Conservation (phyloP, 148 eudicot species). For the Dysphania ambrosioides region DNA sequence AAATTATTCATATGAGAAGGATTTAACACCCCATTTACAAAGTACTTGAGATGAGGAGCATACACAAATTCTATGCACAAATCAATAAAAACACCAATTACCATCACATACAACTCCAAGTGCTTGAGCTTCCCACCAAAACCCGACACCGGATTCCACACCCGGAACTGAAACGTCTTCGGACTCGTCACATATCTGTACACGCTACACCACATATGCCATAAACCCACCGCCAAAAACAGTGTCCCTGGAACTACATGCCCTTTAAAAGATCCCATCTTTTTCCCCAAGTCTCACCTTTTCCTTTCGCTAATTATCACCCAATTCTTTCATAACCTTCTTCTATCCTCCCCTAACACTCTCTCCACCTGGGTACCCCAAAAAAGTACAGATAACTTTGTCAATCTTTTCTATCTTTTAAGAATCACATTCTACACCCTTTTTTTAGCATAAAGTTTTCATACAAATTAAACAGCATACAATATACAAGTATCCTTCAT, state of each 20-base stretch:
- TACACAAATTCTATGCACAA: slow-evolving; percentile 85
- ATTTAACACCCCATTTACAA: slow-evolving; percentile 71
- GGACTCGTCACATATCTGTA: slow-evolving; percentile 57
- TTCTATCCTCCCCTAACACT: slow-evolving; percentile 6
- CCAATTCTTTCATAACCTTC: slow-evolving; percentile 23
- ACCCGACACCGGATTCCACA: slow-evolving; percentile 91
- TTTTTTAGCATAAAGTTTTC: not conserved
- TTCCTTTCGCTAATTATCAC: no score
- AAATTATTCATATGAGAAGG: slow-evolving; percentile 80
- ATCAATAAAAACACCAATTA: slow-evolving; percentile 76
- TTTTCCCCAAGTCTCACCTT: slow-evolving; percentile 1
- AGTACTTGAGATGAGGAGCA: slow-evolving; percentile 72
- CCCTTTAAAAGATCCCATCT: slow-evolving; percentile 92
- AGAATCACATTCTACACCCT: slow-evolving; percentile 15
- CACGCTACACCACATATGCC: slow-evolving; percentile 83
- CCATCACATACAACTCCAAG: slow-evolving; percentile 77
- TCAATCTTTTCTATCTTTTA: slow-evolving; percentile 13
- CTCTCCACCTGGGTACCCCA: slow-evolving; percentile 2
- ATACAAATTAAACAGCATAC: not conserved
- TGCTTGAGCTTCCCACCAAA: slow-evolving; percentile 70
- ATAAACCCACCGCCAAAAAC: slow-evolving; percentile 73
- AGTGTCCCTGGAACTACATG: slow-evolving; percentile 90
- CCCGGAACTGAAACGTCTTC: slow-evolving; percentile 51
- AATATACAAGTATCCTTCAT: not conserved
- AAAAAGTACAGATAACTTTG: slow-evolving; percentile 19